These are phyloP conservation scores for Chamaenerion angustifolium DNA, from an alignment of 345 rosid species.

Conservation along the genomic window DNA sequence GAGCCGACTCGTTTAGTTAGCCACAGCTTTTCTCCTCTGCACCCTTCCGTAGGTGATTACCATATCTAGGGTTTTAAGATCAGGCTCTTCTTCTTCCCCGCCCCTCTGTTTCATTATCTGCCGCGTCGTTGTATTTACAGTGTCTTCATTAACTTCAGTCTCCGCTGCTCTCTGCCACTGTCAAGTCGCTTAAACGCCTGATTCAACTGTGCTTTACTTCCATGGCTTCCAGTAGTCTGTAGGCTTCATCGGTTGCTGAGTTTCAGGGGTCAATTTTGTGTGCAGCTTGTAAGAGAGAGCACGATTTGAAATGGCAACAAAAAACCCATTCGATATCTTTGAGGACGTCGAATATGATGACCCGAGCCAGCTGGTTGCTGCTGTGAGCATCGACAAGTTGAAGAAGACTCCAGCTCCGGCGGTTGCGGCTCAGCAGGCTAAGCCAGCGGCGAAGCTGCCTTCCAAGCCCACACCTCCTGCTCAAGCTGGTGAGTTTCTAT, in stretches of 20 bases:
- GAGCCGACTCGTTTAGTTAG: too few species aligned
- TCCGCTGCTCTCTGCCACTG: background rate
- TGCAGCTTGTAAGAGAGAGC: background rate
- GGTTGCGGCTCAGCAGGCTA: conserved; percentile 22
- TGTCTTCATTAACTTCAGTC: background rate
- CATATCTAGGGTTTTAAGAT: conserved; percentile 32
- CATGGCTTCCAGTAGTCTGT: conserved; percentile 28
- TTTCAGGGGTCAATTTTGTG: background rate
- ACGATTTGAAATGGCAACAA: conserved; percentile 47
- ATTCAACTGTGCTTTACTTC: background rate
- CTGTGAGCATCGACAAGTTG: conserved; percentile 41
- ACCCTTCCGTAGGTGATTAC: conserved; percentile 8
- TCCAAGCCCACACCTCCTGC: conserved; percentile 69
- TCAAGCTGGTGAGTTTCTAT: conserved; percentile 53
- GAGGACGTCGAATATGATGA: conserved; percentile 77
- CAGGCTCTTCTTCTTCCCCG: conserved; percentile 8
- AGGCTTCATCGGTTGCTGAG: conserved; percentile 19
- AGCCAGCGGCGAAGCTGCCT: conserved; percentile 55
- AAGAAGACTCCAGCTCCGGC: conserved; percentile 35
- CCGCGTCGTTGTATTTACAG: conserved; percentile 22
- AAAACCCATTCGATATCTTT: conserved; percentile 82
- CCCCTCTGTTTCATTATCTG: conserved; percentile 11
- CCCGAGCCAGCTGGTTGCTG: conserved; percentile 44
- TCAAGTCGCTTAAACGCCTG: background rate
- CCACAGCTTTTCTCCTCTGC: conserved; percentile 1